These are phyloP conservation scores for Globisporangium solare DNA, from an alignment of 352 stramenopile genomes.

Conservation along the genomic window DNA sequence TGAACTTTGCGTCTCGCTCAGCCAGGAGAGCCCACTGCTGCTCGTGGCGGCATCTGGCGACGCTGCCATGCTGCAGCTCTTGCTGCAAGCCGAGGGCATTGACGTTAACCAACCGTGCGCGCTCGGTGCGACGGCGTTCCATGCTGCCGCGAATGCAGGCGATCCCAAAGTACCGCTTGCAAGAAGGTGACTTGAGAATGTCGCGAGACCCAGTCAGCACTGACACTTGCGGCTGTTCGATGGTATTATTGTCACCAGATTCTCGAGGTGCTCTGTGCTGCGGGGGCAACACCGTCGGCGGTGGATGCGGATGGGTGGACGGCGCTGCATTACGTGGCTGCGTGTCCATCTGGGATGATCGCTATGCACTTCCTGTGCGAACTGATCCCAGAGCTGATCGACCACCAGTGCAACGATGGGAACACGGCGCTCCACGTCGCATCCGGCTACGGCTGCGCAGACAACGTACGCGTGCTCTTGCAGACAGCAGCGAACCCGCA, in stretches of 20 bases:
- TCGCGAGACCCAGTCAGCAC: no score
- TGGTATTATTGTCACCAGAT: constrained; percentile 17
- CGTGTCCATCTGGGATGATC: constrained; percentile 27
- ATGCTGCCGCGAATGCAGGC: constrained; percentile 53
- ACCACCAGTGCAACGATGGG: constrained; percentile 40
- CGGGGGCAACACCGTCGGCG: constrained; percentile 23
- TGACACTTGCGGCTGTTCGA: no score
- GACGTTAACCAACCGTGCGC: constrained; percentile 38
- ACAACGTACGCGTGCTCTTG: constrained; percentile 45
- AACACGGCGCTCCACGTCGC: constrained; percentile 67
- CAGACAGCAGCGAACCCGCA: constrained; percentile 54
- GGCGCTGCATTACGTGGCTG: constrained; percentile 55
- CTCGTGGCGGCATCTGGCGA: constrained; percentile 54
- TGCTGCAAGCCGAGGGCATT: constrained; percentile 21
- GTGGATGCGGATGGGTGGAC: constrained; percentile 62
- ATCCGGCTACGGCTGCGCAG: constrained; percentile 45
- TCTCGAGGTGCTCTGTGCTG: constrained; percentile 44
- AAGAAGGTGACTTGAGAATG: no score
- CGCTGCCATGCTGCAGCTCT: constrained; percentile 18
- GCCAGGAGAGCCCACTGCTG: constrained; percentile 47
- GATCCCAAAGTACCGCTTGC: constrained; percentile 25
- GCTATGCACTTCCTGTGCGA: constrained; percentile 58
- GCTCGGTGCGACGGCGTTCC: constrained; percentile 48
- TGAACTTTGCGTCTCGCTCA: constrained; percentile 8
- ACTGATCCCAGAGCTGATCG: constrained; percentile 38